These are phyloP conservation scores for Penicillium sclerotiorum DNA, from an alignment of 2,329 filamentous ascomycete genomes.

Conservation along the genomic window DNA sequence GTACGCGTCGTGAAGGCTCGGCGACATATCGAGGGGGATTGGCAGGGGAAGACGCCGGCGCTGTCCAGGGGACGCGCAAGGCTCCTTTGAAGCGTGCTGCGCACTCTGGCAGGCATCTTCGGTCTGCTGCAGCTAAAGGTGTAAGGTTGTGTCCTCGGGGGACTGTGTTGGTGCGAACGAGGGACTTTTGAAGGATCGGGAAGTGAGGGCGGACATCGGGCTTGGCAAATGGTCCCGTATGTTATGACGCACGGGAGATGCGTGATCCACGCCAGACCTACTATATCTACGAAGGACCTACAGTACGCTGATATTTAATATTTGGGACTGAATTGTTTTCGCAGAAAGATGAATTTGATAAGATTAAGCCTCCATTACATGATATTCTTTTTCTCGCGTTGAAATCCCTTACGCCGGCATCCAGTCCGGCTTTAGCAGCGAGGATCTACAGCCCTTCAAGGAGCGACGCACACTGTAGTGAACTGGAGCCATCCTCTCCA, in stretches of 20 bases:
- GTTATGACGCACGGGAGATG: not conserved
- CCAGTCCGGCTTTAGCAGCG: conserved; percentile 8
- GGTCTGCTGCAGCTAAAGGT: conserved; percentile 9
- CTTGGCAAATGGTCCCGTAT: conserved; percentile 21
- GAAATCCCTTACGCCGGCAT: conserved; percentile 8
- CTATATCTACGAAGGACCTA: no score
- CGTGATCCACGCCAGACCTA: no score
- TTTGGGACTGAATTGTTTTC: not conserved
- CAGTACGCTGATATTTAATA: no score
- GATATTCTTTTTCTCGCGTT: conserved; percentile 19
- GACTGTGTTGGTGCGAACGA: conserved; percentile 7
- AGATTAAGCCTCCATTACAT: conserved; percentile 21
- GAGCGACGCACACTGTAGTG: conserved; percentile 10
- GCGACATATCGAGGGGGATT: conserved; percentile 44
- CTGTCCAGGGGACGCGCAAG: conserved; percentile 32
- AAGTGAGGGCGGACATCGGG: conserved; percentile 21
- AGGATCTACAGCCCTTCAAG: conserved; percentile 9
- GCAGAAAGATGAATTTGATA: conserved; percentile 6
- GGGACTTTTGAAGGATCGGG: conserved; percentile 15
- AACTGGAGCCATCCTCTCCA: conserved; percentile 16
- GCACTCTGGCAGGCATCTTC: conserved; percentile 44
- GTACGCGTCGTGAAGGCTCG: conserved; percentile 34
- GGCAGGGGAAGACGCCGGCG: conserved; percentile 39
- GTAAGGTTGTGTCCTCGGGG: conserved; percentile 2
- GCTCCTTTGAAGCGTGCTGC: conserved; percentile 39